A percentile compares a stretch with the other conserved stretches of the same genome.
phyloP scores from a whole-genome alignment of 225 moss, liverwort and hornwort genomes.

The Polytrichum commune region DNA sequence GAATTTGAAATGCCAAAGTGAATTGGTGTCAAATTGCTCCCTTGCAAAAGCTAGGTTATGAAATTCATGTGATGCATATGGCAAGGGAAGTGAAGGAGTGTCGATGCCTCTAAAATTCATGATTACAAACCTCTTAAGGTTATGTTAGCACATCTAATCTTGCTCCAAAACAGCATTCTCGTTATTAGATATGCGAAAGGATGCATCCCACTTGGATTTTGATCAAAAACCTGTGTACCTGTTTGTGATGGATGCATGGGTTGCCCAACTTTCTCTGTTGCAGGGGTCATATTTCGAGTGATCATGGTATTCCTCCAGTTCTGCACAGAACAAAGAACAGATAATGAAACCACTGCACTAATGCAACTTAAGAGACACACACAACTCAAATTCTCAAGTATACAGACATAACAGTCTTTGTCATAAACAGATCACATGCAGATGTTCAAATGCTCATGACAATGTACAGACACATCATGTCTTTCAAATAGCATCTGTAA shows the following conservation, averaged over 20 bases:
- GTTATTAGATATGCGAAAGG: background rate
- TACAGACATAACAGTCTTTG: too few species aligned
- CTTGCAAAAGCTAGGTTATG: background rate
- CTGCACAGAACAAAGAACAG: background rate
- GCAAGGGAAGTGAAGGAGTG: background rate
- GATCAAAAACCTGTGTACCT: background rate
- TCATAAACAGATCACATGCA: too few species aligned
- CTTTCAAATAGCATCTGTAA: too few species aligned
- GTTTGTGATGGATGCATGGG: background rate
- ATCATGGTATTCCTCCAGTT: conserved; percentile 14
- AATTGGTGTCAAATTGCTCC: background rate
- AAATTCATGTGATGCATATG: background rate
- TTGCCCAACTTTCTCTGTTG: conserved; percentile 6
- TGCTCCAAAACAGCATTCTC: background rate
- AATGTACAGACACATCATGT: too few species aligned
- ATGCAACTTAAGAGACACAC: background rate
- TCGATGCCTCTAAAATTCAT: too few species aligned
- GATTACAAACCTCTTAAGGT: background rate
- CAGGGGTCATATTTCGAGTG: conserved; percentile 12
- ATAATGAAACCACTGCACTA: background rate
- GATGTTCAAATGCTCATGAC: too few species aligned
- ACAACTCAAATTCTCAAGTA: too few species aligned
- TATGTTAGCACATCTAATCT: background rate
- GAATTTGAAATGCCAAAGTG: background rate
- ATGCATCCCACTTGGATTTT: background rate